Evolutionary conservation across 2,329 filamentous ascomycete species (phyloP), one percentile per base, ranked within the genome.

Genomic region (Pseudogymnoascus destructans): DNA sequence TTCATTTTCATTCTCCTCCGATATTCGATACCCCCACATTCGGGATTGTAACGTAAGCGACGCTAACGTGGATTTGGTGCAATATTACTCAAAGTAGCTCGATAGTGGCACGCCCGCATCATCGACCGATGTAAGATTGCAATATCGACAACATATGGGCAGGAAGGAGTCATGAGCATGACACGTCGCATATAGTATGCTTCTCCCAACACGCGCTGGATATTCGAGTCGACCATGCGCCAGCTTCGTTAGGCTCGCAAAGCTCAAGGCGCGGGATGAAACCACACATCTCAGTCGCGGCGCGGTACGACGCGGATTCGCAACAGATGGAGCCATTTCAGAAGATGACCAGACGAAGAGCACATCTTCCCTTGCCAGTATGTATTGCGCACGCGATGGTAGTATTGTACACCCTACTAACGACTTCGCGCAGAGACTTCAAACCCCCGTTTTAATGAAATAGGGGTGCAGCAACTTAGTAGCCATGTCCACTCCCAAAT

Each of bases 401-500:
- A 30, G 30, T 30, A 25, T n/a, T 32, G 5, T 9, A 15, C 32
- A 19, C 35, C 15, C 19, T 55, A 25, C 52, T 60, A 66, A 46
- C 64, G 57, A 9, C 32, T 36, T 59, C 13, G 5, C 25, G 23
- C 55, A 67, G 65, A 59, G 61, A 42, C 63, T 13, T 78, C 80
- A 5, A 73, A 79, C 59, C 77, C 89, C 55, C 84, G 93, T 64
- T 89, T 86, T 75, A 98, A 95, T 73, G 87, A 95, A 64, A 91
- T 98, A 66, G 89, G 89, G 57, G 89, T 98, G 36, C 93, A 98
- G 73, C 92, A 97, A 67, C 76, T 98, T 64, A 96, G 90, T 75
- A 77, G 79, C 60, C 79, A 91, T 74, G 78, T 98, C 46, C 88
- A 92, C 70, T 69, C 80, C 1, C 93, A 97, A 71, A 74, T 98